phyloP scores from a whole-genome alignment of 352 stramenopile genomes.

The Pythium insidiosum region DNA sequence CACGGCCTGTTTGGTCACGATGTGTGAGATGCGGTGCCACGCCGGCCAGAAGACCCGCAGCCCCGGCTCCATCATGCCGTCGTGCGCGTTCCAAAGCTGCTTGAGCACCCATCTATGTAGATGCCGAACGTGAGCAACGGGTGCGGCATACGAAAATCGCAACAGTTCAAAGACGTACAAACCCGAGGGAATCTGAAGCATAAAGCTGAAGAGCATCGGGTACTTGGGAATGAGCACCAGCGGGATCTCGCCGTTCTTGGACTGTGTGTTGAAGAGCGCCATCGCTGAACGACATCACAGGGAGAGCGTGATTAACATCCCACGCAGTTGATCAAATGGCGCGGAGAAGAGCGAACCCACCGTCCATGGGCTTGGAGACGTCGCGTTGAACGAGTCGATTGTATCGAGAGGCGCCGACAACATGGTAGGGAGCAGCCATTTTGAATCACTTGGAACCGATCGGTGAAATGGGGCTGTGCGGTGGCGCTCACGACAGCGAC shows the following conservation, averaged over 20 bases:
- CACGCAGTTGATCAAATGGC: neutral
- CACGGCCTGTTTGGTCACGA: constrained; percentile 81
- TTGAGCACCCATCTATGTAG: constrained; percentile 52
- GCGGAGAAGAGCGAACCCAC: too few relatives aligned
- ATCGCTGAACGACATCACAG: constrained; percentile 15
- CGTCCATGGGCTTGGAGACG: constrained; percentile 45
- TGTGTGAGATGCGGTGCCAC: constrained; percentile 80
- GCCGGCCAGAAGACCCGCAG: constrained; percentile 71
- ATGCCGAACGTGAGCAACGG: neutral
- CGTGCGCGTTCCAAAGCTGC: constrained; percentile 79
- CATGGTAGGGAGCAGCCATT: too few relatives aligned
- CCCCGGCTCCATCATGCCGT: constrained; percentile 69
- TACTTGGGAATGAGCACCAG: constrained; percentile 57
- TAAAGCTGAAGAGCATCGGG: constrained; percentile 38
- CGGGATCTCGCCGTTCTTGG: constrained; percentile 44
- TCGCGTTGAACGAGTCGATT: constrained; percentile 49
- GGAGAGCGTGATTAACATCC: too few relatives aligned
- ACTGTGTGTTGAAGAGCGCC: constrained; percentile 48
- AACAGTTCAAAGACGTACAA: constrained; percentile 36
- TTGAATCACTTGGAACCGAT: too few relatives aligned
- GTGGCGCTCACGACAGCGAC: too few relatives aligned
- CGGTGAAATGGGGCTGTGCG: too few relatives aligned
- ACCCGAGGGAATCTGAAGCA: constrained; percentile 57
- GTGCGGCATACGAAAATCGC: neutral
- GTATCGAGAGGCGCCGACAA: too few relatives aligned